Evolutionary conservation across 2,329 filamentous ascomycete genomes (phyloP).

Genomic region (Chlorencoelia australis): DNA sequence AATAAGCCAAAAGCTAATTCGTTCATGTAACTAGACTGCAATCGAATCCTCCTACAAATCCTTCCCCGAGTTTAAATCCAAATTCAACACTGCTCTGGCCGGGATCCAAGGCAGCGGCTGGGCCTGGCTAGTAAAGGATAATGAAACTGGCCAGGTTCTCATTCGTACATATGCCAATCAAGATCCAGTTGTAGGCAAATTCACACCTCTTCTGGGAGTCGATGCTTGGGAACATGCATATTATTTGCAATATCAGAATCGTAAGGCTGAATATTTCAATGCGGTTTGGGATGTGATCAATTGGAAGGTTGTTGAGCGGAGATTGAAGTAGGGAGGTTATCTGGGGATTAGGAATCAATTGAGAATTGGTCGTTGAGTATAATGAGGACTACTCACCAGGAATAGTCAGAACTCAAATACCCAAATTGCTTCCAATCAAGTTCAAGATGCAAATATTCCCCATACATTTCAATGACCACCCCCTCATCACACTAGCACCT

Average conservation of each 20-base stretch:
- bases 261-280: conserved; percentile 91
- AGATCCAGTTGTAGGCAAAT: conserved; percentile 78
- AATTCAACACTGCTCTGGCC: conserved; percentile 48
- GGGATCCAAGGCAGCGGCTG: conserved; percentile 52
- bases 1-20: neutral
- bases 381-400: too few relatives aligned
- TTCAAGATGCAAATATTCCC: too few relatives aligned
- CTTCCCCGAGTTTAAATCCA: conserved; percentile 43
- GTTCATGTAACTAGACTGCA: conserved; percentile 17
- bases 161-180: conserved; percentile 74
- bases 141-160: conserved; percentile 41
- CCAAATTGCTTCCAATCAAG: too few relatives aligned
- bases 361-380: too few relatives aligned
- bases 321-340: conserved; percentile 40
- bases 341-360: too few relatives aligned
- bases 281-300: conserved; percentile 93
- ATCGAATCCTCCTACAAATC: conserved; percentile 36
- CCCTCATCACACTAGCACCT: too few relatives aligned
- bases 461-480: too few relatives aligned
- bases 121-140: conserved; percentile 47
- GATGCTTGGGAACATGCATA: conserved; percentile 97
- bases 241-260: conserved; percentile 93
- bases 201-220: conserved; percentile 73
- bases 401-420: too few relatives aligned
- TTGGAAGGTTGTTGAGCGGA: conserved; percentile 82